Conservation (phyloP, 164 flowering plant genomes). For the Cinnamomum chago region DNA sequence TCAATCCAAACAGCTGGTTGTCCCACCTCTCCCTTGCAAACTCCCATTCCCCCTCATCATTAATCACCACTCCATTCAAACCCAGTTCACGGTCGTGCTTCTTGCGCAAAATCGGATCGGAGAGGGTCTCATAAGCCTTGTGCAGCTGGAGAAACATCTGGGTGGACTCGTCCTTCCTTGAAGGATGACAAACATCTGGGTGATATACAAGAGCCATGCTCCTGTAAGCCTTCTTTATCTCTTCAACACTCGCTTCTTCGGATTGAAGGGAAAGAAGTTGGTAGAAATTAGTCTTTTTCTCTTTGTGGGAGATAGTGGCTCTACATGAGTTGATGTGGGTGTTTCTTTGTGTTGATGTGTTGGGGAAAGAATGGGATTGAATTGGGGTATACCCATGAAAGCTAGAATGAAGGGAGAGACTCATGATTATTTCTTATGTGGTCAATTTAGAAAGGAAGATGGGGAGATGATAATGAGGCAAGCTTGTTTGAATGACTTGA, state of each 20-base stretch:
- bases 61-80: not conserved
- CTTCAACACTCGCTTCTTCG: conserved; percentile 22
- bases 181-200: conserved; percentile 33
- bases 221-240: conserved; percentile 36
- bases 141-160: conserved; percentile 26
- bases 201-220: conserved; percentile 29
- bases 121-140: conserved; percentile 32
- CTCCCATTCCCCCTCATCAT: not conserved
- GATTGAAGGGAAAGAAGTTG: conserved; percentile 23
- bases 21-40: conserved; percentile 19
- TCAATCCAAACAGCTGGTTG: conserved; percentile 15
- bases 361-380: not conserved
- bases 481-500: not conserved
- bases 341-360: not conserved
- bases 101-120: conserved; percentile 23
- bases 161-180: conserved; percentile 28
- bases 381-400: not conserved
- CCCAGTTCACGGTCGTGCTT: conserved; percentile 24
- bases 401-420: not conserved
- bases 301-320: not conserved
- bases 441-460: not conserved
- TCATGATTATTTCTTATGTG: not conserved
- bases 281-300: conserved; percentile 7
- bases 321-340: conserved; percentile 7
- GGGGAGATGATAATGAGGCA: not conserved